A percentile compares a stretch with the other conserved stretches of the same genome.
phyloP scores from a whole-genome alignment of 2,329 filamentous ascomycete genomes.

The Elsinoe perseae region DNA sequence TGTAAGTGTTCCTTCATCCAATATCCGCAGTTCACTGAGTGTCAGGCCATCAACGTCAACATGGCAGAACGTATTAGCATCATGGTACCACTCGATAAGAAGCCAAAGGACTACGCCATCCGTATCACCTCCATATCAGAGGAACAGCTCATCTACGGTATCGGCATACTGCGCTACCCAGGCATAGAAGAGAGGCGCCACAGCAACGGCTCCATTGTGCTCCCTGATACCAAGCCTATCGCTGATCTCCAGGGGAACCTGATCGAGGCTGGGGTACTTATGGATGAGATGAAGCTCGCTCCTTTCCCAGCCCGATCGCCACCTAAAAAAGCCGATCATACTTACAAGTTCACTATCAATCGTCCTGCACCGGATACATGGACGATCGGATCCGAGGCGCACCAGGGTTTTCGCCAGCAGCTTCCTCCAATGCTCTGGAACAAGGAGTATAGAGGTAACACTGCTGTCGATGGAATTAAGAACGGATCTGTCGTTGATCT shows the following conservation, averaged over 20 bases:
- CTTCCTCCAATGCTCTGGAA: constrained; percentile 21
- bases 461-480: constrained; percentile 31
- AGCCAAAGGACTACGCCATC: constrained; percentile 19
- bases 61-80: constrained; percentile 20
- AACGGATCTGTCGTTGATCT: constrained; percentile 26
- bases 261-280: constrained; percentile 15
- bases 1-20: constrained; percentile 4
- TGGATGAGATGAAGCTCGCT: constrained; percentile 19
- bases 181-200: constrained; percentile 15
- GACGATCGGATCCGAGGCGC: constrained; percentile 19
- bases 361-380: constrained; percentile 17
- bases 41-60: constrained; percentile 10
- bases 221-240: constrained; percentile 16
- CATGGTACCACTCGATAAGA: constrained; percentile 19
- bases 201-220: constrained; percentile 13
- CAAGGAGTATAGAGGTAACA: constrained; percentile 18
- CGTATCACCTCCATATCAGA: constrained; percentile 18
- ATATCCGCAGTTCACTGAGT: not conserved
- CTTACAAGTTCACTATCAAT: constrained; percentile 19
- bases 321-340: constrained; percentile 18
- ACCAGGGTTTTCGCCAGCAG: constrained; percentile 21
- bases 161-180: constrained; percentile 18
- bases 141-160: constrained; percentile 19
- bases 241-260: constrained; percentile 18
- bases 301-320: constrained; percentile 19